Evolutionary conservation across 2,329 filamentous ascomycete genomes (phyloP).

Genomic region (Aspergillus phoenicis): DNA sequence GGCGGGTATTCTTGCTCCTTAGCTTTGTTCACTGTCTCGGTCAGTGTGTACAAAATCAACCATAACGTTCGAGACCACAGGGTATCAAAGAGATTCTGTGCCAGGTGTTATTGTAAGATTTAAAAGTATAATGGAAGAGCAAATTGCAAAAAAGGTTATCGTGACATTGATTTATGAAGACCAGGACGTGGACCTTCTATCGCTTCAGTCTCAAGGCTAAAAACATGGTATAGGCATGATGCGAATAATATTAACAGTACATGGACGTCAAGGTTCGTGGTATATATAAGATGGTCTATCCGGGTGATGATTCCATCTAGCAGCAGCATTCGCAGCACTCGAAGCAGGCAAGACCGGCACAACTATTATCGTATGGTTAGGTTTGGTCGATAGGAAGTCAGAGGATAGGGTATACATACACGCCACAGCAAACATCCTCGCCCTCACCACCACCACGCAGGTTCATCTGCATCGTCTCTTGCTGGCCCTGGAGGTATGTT

Average conservation of each 20-base stretch:
- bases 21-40: no score
- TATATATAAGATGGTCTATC: no score
- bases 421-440: constrained; percentile 28
- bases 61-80: no score
- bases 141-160: no score
- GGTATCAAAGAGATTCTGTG: no score
- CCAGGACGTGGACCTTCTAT: not conserved
- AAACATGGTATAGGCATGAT: not conserved
- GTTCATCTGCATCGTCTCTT: constrained; percentile 21
- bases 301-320: constrained; percentile 8
- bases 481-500: constrained; percentile 2
- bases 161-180: no score
- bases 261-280: not conserved
- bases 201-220: not conserved
- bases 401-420: constrained; percentile 18
- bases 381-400: not conserved
- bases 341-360: constrained; percentile 25
- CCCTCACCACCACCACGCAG: constrained; percentile 27
- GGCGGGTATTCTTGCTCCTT: no score
- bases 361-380: constrained; percentile 11
- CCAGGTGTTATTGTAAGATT: no score
- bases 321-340: constrained; percentile 27
- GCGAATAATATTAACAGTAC: not conserved
- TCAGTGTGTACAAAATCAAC: no score
- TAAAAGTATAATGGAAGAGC: no score